Conservation (phyloP, 2,329 filamentous ascomycete species). For the Neoarthrinium moseri region DNA sequence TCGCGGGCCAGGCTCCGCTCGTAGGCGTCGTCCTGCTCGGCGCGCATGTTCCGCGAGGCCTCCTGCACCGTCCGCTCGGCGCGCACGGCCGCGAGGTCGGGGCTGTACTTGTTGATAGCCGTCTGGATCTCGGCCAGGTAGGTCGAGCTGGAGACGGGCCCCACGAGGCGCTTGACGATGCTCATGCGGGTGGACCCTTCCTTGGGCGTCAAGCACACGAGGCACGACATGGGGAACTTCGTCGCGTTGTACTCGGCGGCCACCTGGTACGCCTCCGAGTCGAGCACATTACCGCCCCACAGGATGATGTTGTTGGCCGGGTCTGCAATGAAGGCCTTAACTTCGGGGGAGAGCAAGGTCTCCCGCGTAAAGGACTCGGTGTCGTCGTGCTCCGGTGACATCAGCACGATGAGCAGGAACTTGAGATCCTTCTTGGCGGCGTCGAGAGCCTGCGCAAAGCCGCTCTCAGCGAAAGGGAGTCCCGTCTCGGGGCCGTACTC, state of each 20-base stretch:
- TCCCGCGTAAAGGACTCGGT: constrained; percentile 78
- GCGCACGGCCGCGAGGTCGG: constrained; percentile 72
- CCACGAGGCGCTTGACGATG: constrained; percentile 75
- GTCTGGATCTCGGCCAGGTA: constrained; percentile 74
- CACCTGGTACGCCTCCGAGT: constrained; percentile 93
- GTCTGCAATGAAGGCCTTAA: constrained; percentile 72
- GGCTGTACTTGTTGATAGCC: constrained; percentile 73
- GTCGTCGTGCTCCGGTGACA: constrained; percentile 94
- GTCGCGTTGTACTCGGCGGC: constrained; percentile 83
- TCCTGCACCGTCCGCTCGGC: constrained; percentile 77
- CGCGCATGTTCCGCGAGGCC: constrained; percentile 75
- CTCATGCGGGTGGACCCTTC: constrained; percentile 87
- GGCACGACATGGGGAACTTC: constrained; percentile 85
- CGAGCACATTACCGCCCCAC: constrained; percentile 91
- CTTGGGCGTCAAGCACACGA: constrained; percentile 85
- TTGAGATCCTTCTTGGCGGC: constrained; percentile 87
- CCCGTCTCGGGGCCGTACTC: constrained; percentile 70
- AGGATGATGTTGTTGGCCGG: constrained; percentile 77
- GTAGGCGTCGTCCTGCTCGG: constrained; percentile 90
- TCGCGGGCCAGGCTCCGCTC: constrained; percentile 88
- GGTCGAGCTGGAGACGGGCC: constrained; percentile 66
- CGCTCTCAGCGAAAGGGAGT: constrained; percentile 80
- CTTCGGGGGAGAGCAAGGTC: constrained; percentile 74
- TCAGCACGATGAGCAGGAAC: constrained; percentile 82
- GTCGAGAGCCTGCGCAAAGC: constrained; percentile 90